phyloP scores from a whole-genome alignment of 768 basidiomycete genomes.

The Mycena galopus region DNA sequence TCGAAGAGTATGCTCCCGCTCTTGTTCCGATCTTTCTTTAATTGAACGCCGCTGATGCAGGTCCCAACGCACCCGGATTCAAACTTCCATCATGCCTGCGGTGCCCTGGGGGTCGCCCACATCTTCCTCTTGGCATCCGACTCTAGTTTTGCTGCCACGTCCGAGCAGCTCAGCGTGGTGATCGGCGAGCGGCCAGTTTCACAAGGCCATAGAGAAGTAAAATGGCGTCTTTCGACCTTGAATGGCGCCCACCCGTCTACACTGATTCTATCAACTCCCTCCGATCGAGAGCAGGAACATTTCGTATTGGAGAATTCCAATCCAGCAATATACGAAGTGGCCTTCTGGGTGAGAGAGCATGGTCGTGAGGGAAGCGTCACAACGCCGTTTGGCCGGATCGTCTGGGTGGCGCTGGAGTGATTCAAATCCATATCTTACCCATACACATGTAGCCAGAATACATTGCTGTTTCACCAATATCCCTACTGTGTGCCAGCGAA shows the following conservation, averaged over 20 bases:
- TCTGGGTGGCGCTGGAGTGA: slow-evolving; percentile 47
- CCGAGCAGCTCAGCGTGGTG: slow-evolving; percentile 61
- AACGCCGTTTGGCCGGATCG: slow-evolving; percentile 67
- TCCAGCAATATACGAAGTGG: slow-evolving; percentile 67
- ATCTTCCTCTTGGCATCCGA: slow-evolving; percentile 57
- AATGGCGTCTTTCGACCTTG: slow-evolving; percentile 61
- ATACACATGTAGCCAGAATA: neutral
- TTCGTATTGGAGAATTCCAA: slow-evolving; percentile 45
- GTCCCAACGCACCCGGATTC: slow-evolving; percentile 63
- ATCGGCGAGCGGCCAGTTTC: slow-evolving; percentile 56
- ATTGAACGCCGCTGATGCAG: slow-evolving; percentile 42
- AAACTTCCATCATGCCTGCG: slow-evolving; percentile 65
- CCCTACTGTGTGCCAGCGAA: neutral
- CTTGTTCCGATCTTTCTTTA: neutral
- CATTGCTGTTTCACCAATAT: neutral
- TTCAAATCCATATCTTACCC: no score
- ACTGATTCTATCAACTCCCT: slow-evolving; percentile 50
- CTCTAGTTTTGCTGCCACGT: slow-evolving; percentile 45
- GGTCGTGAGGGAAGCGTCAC: slow-evolving; percentile 46
- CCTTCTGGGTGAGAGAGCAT: slow-evolving; percentile 54
- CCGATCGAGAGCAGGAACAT: slow-evolving; percentile 49
- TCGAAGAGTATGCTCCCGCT: slow-evolving; percentile 57
- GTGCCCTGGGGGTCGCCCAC: slow-evolving; percentile 62
- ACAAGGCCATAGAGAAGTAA: slow-evolving; percentile 39
- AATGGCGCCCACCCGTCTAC: slow-evolving; percentile 37